These are phyloP conservation scores for Patellaria atrata DNA, from an alignment of 495 filamentous ascomycete genomes.

Conservation along the genomic window DNA sequence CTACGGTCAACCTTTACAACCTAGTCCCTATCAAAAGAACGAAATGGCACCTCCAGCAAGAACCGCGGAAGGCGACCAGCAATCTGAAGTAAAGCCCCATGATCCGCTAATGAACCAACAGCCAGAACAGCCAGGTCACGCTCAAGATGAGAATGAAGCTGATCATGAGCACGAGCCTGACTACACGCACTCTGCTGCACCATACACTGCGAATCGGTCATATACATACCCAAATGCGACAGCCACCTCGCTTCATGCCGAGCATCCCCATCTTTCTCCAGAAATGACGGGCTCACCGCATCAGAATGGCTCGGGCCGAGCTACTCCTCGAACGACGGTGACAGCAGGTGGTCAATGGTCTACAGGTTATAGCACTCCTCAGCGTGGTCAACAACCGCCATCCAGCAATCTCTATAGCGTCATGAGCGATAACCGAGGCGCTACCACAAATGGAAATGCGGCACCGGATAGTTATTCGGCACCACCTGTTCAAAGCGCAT, in stretches of 20 bases:
- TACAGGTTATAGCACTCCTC: conserved; percentile 68
- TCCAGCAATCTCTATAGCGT: conserved; percentile 81
- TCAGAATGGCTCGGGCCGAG: conserved; percentile 70
- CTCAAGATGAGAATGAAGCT: conserved; percentile 47
- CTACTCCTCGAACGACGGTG: conserved; percentile 66
- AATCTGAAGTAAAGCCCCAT: conserved; percentile 50
- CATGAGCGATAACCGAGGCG: conserved; percentile 68
- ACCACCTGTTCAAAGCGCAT: conserved; percentile 30
- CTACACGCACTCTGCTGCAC: conserved; percentile 49
- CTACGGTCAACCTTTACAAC: conserved; percentile 43
- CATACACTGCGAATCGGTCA: conserved; percentile 54
- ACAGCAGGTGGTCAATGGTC: conserved; percentile 60
- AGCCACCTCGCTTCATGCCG: conserved; percentile 49
- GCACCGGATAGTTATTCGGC: conserved; percentile 34
- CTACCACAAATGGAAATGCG: conserved; percentile 47
- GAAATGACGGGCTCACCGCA: conserved; percentile 86
- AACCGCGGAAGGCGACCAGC: conserved; percentile 42
- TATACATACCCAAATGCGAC: conserved; percentile 61
- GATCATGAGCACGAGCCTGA: conserved; percentile 68
- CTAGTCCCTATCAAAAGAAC: conserved; percentile 63
- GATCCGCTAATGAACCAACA: conserved; percentile 33
- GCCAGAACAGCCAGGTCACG: conserved; percentile 38
- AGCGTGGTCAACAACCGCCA: conserved; percentile 46
- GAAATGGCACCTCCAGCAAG: conserved; percentile 84
- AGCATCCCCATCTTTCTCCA: conserved; percentile 68